Evolutionary conservation across 306 rosid genomes (phyloP).

Genomic region (Prunus armeniaca): DNA sequence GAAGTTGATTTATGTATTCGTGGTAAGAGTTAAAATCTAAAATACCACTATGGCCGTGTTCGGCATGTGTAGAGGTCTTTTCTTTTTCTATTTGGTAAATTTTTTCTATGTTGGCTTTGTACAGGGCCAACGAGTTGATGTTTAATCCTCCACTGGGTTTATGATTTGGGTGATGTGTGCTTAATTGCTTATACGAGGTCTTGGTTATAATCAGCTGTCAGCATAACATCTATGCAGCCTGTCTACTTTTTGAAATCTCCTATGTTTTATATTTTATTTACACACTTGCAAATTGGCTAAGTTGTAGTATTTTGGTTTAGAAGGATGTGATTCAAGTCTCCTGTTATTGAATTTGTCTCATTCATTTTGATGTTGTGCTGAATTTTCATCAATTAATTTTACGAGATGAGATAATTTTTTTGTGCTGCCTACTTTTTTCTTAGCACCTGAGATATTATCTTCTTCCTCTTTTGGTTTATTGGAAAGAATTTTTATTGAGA

Average conservation of each 20-base stretch:
- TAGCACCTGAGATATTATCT: not conserved
- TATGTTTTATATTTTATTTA: not conserved
- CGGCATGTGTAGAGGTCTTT: not conserved
- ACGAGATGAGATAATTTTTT: not conserved
- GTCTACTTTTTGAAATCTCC: not conserved
- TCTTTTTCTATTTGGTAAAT: not conserved
- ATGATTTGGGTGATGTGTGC: not conserved
- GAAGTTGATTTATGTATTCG: not conserved
- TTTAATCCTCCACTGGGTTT: not conserved
- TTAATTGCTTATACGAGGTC: not conserved
- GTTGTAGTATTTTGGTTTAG: not conserved
- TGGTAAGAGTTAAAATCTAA: not conserved
- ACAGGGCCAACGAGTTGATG: not conserved
- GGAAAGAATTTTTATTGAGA: not conserved
- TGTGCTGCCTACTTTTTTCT: not conserved
- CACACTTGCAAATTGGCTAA: not conserved
- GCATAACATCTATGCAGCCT: not conserved
- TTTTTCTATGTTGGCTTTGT: not conserved
- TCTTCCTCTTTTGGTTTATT: not conserved
- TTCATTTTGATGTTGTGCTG: not conserved
- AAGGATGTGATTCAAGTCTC: not conserved
- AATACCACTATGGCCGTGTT: not conserved
- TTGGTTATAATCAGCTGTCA: not conserved
- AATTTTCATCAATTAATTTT: not conserved
- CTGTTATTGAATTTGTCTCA: not conserved